phyloP scores from a whole-genome alignment of 2,329 filamentous ascomycete genomes.

The Elsinoe batatas region DNA sequence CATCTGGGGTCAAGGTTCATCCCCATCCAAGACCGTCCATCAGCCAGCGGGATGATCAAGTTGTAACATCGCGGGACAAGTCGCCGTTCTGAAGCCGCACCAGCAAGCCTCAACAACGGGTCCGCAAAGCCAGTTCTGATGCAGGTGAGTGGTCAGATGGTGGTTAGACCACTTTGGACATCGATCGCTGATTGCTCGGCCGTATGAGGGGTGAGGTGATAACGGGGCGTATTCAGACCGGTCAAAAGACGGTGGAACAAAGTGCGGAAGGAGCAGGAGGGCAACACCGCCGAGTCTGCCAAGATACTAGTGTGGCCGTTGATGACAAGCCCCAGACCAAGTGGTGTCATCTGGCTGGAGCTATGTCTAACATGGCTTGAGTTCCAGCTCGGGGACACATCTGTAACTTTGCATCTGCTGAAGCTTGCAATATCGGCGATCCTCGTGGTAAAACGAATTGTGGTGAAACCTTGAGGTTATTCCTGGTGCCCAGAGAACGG shows the following conservation, averaged over 20 bases:
- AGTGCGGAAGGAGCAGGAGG: background rate
- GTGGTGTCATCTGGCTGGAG: too few species aligned
- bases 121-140: background rate
- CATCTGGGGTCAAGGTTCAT: background rate
- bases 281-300: background rate
- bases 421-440: background rate
- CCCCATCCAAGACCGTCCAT: background rate
- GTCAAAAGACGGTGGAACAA: constrained; percentile 3
- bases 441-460: background rate
- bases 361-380: too few species aligned
- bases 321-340: background rate
- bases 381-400: background rate
- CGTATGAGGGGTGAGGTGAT: background rate
- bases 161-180: background rate
- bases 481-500: background rate
- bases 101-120: constrained; percentile 1
- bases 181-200: constrained; percentile 2
- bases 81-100: background rate
- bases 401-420: background rate
- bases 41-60: background rate
- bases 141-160: background rate
- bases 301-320: background rate
- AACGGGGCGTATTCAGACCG: background rate
- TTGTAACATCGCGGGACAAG: background rate
- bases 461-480: background rate